phyloP scores from a whole-genome alignment of 805 yeast genomes.

The Kazachstania martiniae region DNA sequence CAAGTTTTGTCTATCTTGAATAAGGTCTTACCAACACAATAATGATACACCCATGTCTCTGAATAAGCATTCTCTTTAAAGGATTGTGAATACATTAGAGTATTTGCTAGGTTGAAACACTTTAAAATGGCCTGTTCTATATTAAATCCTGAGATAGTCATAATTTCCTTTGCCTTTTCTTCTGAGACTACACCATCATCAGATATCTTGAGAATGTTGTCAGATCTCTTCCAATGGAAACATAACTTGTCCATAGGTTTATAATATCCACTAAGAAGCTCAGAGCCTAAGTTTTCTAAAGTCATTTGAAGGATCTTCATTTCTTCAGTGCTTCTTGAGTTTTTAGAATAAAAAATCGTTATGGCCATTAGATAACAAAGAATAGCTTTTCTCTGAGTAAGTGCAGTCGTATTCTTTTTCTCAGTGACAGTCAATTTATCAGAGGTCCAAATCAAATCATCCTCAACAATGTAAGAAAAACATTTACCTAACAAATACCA shows the following conservation, averaged over 20 bases:
- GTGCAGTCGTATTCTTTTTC: conserved; percentile 48
- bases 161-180: conserved; percentile 3
- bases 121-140: conserved; percentile 22
- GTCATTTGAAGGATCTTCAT: conserved; percentile 9
- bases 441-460: conserved; percentile 85
- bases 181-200: conserved; percentile 12
- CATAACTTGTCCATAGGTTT: conserved; percentile 57
- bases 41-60: conserved; percentile 51
- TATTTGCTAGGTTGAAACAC: conserved; percentile 15
- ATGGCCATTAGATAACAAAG: conserved; percentile 65
- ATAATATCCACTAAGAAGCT: conserved; percentile 41
- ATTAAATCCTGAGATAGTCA: conserved; percentile 21
- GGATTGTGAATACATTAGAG: conserved; percentile 16
- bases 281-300: conserved; percentile 16
- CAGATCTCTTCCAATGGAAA: conserved; percentile 28
- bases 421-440: conserved; percentile 63
- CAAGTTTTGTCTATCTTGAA: conserved; percentile 34
- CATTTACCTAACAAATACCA: conserved; percentile 83
- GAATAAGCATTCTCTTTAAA: conserved; percentile 7
- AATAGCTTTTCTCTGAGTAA: conserved; percentile 56
- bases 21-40: conserved; percentile 47
- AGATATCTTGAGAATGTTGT: conserved; percentile 8
- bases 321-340: conserved; percentile 8
- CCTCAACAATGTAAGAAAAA: conserved; percentile 70
- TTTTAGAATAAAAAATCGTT: conserved; percentile 3